These are phyloP conservation scores for Paxillus involutus DNA, from an alignment of 768 basidiomycete genomes.

Conservation along the genomic window DNA sequence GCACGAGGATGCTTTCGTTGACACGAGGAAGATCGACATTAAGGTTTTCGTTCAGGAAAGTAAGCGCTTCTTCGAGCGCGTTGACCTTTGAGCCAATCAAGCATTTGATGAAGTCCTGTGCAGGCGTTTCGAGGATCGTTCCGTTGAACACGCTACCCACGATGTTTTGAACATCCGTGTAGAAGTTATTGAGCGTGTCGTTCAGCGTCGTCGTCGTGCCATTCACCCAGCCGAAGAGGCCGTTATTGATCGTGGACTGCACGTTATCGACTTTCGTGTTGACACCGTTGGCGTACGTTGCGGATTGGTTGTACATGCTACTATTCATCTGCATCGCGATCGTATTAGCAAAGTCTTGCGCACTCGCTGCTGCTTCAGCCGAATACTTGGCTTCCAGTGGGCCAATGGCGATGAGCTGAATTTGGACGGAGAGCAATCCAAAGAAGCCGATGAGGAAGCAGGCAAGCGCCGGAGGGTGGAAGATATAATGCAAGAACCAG, in stretches of 20 bases:
- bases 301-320: conserved; percentile 81
- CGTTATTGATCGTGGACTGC: conserved; percentile 79
- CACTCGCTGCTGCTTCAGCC: conserved; percentile 57
- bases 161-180: conserved; percentile 76
- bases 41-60: conserved; percentile 89
- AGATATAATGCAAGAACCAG: conserved; percentile 91
- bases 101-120: conserved; percentile 86
- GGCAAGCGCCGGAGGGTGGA: conserved; percentile 87
- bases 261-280: conserved; percentile 70
- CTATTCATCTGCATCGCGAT: conserved; percentile 78
- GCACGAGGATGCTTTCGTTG: conserved; percentile 70
- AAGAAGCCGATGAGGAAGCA: conserved; percentile 93
- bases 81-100: conserved; percentile 90
- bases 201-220: conserved; percentile 87
- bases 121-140: conserved; percentile 77
- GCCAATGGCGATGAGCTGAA: conserved; percentile 79
- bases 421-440: conserved; percentile 80
- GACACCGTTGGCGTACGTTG: conserved; percentile 71
- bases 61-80: conserved; percentile 83
- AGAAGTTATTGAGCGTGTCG: conserved; percentile 81
- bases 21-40: conserved; percentile 77
- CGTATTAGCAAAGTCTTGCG: conserved; percentile 63
- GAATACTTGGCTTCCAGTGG: conserved; percentile 72
- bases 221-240: conserved; percentile 95
- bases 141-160: conserved; percentile 82